Conservation (phyloP, 2,329 filamentous ascomycete species). For the Coniochaeta sp. region DNA sequence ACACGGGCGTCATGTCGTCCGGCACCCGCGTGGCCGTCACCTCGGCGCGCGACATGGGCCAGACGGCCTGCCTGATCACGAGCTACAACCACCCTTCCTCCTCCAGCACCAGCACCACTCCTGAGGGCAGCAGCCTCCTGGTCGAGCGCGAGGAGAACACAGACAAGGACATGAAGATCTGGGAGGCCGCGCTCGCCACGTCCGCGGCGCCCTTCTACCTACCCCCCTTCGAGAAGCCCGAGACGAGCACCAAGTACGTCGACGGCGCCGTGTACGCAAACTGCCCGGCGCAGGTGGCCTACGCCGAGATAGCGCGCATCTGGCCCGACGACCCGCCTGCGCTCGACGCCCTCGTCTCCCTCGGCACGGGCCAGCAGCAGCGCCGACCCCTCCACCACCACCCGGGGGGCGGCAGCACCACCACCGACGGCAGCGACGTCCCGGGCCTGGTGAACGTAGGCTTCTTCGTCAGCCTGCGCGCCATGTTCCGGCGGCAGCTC, state of each 20-base stretch:
- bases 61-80: background rate
- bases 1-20: background rate
- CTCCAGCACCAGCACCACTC: background rate
- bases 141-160: constrained; percentile 4
- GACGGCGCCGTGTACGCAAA: constrained; percentile 8
- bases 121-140: background rate
- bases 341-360: constrained; percentile 7
- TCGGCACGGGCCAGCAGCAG: constrained; percentile 2
- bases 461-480: background rate
- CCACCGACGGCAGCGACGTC: background rate
- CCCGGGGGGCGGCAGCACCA: no score
- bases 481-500: background rate
- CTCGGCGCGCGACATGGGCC: background rate
- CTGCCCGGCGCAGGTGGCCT: constrained; percentile 6
- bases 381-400: no score
- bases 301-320: constrained; percentile 3
- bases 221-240: constrained; percentile 9
- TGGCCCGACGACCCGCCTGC: background rate
- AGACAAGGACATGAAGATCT: constrained; percentile 12
- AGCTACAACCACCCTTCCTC: background rate
- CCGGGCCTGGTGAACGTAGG: background rate
- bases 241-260: constrained; percentile 15
- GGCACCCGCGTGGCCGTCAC: background rate
- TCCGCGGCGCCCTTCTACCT: constrained; percentile 14
- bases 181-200: constrained; percentile 15